Conservation (phyloP, 768 basidiomycete genomes). For the Pisolithus orientalis region DNA sequence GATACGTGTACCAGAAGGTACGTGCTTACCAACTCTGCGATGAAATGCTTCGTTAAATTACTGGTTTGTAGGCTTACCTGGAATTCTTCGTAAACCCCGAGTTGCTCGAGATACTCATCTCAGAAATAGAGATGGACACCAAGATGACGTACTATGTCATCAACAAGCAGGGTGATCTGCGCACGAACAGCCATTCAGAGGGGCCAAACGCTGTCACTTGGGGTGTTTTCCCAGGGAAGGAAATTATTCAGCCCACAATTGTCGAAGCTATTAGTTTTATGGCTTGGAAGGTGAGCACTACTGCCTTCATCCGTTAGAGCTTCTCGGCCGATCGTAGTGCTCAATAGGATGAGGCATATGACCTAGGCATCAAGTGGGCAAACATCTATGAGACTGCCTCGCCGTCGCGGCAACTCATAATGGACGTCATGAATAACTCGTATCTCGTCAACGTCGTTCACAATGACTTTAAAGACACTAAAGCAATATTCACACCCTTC, state of each 20-base stretch:
- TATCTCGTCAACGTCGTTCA: constrained; percentile 94
- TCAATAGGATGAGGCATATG: constrained; percentile 86
- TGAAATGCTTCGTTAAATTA: neutral
- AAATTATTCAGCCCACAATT: constrained; percentile 92
- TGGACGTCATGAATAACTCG: constrained; percentile 70
- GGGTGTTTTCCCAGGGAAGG: constrained; percentile 97
- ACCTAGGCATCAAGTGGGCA: constrained; percentile 90
- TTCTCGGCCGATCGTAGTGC: constrained; percentile 4
- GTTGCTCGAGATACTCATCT: constrained; percentile 64
- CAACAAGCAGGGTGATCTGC: constrained; percentile 90
- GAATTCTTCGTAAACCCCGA: constrained; percentile 88
- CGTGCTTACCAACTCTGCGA: constrained; percentile 4
- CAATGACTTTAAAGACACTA: constrained; percentile 84
- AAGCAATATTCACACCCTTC: constrained; percentile 87
- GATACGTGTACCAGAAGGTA: constrained; percentile 95
- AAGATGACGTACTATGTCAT: constrained; percentile 96
- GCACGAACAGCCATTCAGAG: constrained; percentile 91
- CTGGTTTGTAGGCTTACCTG: constrained; percentile 69
- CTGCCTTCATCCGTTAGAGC: neutral
- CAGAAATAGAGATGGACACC: constrained; percentile 79
- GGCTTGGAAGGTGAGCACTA: constrained; percentile 81
- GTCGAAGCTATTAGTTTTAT: constrained; percentile 97
- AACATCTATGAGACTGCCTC: constrained; percentile 76
- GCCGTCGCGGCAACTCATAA: constrained; percentile 67
- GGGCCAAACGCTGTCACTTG: constrained; percentile 98